Conservation (phyloP, 2,329 filamentous ascomycete species). For the Alternaria infectoria region DNA sequence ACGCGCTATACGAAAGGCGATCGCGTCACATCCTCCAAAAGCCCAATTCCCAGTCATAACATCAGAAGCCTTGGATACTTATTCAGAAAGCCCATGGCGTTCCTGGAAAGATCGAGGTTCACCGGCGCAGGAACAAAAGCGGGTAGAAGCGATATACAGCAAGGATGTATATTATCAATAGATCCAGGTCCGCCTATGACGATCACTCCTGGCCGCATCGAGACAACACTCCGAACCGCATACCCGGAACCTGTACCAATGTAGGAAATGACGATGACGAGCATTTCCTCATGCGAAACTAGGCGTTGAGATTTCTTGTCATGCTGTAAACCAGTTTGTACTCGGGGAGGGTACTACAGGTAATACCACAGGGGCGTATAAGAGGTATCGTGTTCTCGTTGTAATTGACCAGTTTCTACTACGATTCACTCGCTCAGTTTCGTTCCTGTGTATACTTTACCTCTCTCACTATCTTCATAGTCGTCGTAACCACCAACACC, state of each 20-base stretch:
- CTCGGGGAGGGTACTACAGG: not conserved
- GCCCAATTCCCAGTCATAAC: not conserved
- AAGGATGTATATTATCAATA: conserved; percentile 9
- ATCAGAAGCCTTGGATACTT: not conserved
- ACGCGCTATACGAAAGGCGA: not conserved
- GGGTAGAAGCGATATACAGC: conserved; percentile 2
- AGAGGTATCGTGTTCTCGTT: not conserved
- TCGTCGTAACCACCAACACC: not conserved
- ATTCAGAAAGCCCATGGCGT: not conserved
- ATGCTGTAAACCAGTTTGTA: not conserved
- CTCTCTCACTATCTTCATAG: not conserved
- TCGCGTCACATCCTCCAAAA: not conserved
- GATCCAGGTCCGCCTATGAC: not conserved
- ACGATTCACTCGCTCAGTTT: not conserved
- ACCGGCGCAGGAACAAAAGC: not conserved
- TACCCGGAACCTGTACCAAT: not conserved
- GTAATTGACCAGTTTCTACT: not conserved
- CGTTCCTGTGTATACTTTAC: not conserved
- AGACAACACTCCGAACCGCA: conserved; percentile 1
- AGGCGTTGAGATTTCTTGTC: not conserved
- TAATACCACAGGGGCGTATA: not conserved
- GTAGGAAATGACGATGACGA: conserved; percentile 8
- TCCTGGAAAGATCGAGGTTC: not conserved
- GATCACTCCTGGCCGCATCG: not conserved
- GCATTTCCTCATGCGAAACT: not conserved